These are phyloP conservation scores for Plenodomus tracheiphilus DNA, from an alignment of 2,329 filamentous ascomycete species.

Conservation along the genomic window DNA sequence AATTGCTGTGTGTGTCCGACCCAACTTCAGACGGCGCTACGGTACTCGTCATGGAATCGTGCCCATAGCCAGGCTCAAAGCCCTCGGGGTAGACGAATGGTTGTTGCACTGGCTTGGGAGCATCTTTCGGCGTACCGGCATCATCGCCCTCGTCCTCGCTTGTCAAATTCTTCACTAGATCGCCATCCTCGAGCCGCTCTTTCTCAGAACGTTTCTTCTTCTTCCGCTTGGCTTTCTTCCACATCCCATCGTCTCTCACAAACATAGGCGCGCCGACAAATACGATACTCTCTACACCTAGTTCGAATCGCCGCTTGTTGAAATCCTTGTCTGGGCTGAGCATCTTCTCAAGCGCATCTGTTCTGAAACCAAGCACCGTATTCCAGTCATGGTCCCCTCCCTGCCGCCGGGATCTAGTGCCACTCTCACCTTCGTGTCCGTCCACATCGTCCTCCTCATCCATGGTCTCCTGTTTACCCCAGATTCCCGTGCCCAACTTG, in stretches of 20 bases:
- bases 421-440: conserved; percentile 10
- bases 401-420: conserved; percentile 10
- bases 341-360: conserved; percentile 46
- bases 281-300: conserved; percentile 45
- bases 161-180: conserved; percentile 22
- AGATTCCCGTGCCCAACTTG: conserved; percentile 30
- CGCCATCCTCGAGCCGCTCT: conserved; percentile 24
- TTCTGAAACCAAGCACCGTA: conserved; percentile 45
- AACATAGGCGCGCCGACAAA: conserved; percentile 49
- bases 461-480: conserved; percentile 41
- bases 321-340: conserved; percentile 42
- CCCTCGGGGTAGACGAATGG: conserved; percentile 40
- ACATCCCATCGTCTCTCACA: conserved; percentile 45
- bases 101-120: conserved; percentile 18
- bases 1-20: conserved; percentile 47
- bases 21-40: conserved; percentile 42
- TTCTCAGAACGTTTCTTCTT: conserved; percentile 31
- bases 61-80: conserved; percentile 48
- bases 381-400: conserved; percentile 45
- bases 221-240: conserved; percentile 44
- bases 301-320: conserved; percentile 47
- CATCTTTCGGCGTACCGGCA: conserved; percentile 8
- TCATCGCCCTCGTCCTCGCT: conserved; percentile 22
- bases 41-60: conserved; percentile 35
- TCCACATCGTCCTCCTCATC: conserved; percentile 42